Base-by-base conservation (phyloP, 202 grass and related monocot genomes). In the Eragrostis tef region DNA sequence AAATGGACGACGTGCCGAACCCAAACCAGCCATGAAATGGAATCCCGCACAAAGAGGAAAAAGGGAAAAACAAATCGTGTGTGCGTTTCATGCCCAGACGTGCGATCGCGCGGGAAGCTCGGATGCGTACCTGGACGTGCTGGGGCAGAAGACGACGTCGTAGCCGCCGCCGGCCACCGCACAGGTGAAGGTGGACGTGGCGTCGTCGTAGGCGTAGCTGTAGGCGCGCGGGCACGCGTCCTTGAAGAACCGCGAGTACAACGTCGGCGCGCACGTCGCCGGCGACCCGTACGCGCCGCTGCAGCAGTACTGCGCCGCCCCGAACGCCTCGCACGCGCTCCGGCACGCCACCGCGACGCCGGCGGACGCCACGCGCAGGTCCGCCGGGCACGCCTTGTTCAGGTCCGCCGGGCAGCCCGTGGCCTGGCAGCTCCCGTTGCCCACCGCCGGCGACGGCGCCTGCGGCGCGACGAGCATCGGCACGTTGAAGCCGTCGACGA, bases 141-240 rank as follows among this genome's bases (percentile, higher is more conserved):
- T 41, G 26, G 89, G 87, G 87, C 89, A 94, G 85, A 94, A 94
- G 6, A 87, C 83, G 85, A 94, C 51, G 74, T 52, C 61, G 89
- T 92, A 92, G 21, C 77, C 64, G 41, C 69, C 85, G 59, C 54
- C 57, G 54, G 64, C 73, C 8, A 81, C 63, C 16, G 82, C 70
- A 71, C 92, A 94, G 9, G 93, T 92, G 82, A 92, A 94, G 15
- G 82, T 90, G 21, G 89, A 90, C 11, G 90, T 90, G 11, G 85
- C 83, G 66, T 95, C 90, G 74, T 92, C 90, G 70, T 90, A 95
- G 5, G 93, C 90, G 60, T 95, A 94, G 82, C 92, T 94, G 83
- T 94, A 94, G 0, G 93, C 79, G 9, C 54, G 43, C 4, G 93
- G 93, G 72, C 85, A 94, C 15, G 82, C 79, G 36, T 29, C 52